Evolutionary conservation across 345 rosid genomes (phyloP).

Genomic region (Populus deltoides): DNA sequence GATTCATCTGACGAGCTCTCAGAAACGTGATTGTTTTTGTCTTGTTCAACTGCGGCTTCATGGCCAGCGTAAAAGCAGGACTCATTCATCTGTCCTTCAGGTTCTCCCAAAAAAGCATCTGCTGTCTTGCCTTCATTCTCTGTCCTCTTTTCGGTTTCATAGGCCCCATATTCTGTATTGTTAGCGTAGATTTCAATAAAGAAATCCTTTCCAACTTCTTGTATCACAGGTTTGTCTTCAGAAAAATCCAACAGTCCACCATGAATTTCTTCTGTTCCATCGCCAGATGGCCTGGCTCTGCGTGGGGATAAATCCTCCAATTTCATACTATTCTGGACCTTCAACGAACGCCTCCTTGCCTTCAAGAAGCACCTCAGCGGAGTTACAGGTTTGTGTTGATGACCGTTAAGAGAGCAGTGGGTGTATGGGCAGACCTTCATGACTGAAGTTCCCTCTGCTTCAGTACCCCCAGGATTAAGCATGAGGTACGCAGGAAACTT

Average conservation of each 20-base stretch:
- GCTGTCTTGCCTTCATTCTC: conserved; percentile 5
- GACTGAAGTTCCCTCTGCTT: conserved; percentile 71
- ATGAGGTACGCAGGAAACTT: conserved; percentile 67
- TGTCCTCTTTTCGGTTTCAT: conserved; percentile 14
- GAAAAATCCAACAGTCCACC: conserved; percentile 3
- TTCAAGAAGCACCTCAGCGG: conserved; percentile 74
- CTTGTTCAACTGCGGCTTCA: conserved; percentile 14
- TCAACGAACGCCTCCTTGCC: conserved; percentile 55
- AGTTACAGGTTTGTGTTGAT: conserved; percentile 60
- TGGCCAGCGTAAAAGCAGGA: conserved; percentile 7
- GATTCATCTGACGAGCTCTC: conserved; percentile 41
- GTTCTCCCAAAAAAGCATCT: background rate
- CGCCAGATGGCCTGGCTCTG: conserved; percentile 15
- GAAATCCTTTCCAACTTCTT: conserved; percentile 30
- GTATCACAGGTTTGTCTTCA: conserved; percentile 14
- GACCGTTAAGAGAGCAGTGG: conserved; percentile 92
- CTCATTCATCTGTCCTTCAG: background rate
- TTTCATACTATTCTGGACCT: conserved; percentile 52
- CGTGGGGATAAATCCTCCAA: conserved; percentile 33
- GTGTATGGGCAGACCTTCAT: conserved; percentile 75
- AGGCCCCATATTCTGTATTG: conserved; percentile 21
- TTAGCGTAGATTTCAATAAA: conserved; percentile 44
- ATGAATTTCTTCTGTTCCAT: conserved; percentile 7
- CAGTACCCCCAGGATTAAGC: conserved; percentile 64
- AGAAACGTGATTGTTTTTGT: conserved; percentile 23